Evolutionary conservation across 805 yeast genomes (phyloP).

Genomic region (Yarrowia divulgata): DNA sequence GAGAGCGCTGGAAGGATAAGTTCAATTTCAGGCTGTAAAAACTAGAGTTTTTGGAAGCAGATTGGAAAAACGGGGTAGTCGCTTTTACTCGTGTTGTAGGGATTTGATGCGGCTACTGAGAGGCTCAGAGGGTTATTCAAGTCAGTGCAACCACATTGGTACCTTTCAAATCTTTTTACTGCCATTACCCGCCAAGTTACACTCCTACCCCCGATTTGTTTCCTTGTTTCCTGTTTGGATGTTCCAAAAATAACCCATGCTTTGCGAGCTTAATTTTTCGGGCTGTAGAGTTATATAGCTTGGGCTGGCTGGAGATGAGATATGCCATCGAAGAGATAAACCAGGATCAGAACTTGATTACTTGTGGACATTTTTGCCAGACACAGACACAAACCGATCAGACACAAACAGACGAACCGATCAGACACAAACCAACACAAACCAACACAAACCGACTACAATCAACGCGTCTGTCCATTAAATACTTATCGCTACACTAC

Average conservation of each 20-base stretch:
- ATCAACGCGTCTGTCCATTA: no score
- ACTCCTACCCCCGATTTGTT: background rate
- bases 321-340: no score
- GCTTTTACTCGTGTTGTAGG: no score
- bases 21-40: no score
- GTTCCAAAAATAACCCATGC: slow-evolving; percentile 16
- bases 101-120: no score
- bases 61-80: no score
- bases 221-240: slow-evolving; percentile 8
- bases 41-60: no score
- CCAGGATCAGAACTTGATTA: background rate
- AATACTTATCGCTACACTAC: no score
- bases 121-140: no score
- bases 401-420: background rate
- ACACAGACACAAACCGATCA: background rate
- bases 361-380: background rate
- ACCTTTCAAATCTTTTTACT: no score
- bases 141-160: background rate
- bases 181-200: no score
- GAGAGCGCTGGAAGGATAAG: no score
- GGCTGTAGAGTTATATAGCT: slow-evolving; percentile 29
- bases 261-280: background rate
- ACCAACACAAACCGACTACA: background rate
- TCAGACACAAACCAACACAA: background rate
- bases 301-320: slow-evolving; percentile 10